Evolutionary conservation across 106 monocot genomes (phyloP), one percentile per base, ranked within the genome.

Genomic region (Xerophyta viscosa): DNA sequence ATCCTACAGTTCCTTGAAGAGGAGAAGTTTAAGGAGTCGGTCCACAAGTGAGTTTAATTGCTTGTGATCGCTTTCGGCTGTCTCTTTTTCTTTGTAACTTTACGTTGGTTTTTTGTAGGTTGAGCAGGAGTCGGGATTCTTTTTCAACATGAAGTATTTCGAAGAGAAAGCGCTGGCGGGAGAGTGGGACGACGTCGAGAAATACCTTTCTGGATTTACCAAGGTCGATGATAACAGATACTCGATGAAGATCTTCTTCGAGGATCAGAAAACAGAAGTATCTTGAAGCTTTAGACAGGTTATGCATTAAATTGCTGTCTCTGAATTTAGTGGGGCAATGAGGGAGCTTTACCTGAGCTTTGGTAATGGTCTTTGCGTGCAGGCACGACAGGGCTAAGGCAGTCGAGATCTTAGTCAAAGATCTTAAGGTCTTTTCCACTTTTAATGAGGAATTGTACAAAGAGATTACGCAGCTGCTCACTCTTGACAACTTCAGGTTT

Each of bases 161-260:
- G 74, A 75, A 44, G 68, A 75, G 50, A 75, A 62, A 49, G 68
- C 60, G 20, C 62, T 29, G 10, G 62, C 56, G 0, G 74, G 74
- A 12, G 74, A 75, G 44, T 75, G 67, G 74, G 74, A 75, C 19
- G 74, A 75, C 27, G 60, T 65, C 45, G 71, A 83, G 61, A 69
- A 41, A 49, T 82, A 82, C 47, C 65, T 82, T 2, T 82, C 82
- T 10, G 82, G 82, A 0, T 82, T 82, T 46, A 82, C 82, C 29
- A 77, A 82, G 56, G 72, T 82, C 8, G 77, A 72, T 29, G 82
- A 82, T 31, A 82, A 82, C 57, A 58, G 77, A 17, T 82, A 69
- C 56, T 82, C 82, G 5, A 82, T 82, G 82, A 82, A 82, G 60
- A 82, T 82, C 24, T 82, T 82, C 52, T 82, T 82, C 36, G 81